Percentiles rank a stretch among this genome's conserved stretches.
Conservation (phyloP, 805 yeast genomes). For the Cephaloascus fragrans region DNA sequence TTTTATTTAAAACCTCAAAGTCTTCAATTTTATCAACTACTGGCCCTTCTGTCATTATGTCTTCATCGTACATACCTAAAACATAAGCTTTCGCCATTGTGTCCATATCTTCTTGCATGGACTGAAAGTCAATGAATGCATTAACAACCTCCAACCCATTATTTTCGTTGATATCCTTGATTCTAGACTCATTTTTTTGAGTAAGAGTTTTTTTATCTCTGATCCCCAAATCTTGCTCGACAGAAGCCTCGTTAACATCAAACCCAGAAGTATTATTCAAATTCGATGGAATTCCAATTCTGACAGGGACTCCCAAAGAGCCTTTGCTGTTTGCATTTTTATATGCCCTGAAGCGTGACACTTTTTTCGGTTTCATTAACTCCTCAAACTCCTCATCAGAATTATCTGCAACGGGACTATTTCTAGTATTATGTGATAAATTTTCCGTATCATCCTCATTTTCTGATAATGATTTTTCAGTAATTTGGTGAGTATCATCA, state of each 20-base stretch:
- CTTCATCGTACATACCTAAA: constrained; percentile 54
- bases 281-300: too few species aligned
- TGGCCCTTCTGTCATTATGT: constrained; percentile 43
- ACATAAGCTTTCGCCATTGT: constrained; percentile 53
- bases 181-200: too few species aligned
- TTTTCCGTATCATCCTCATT: too few species aligned
- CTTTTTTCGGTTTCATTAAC: constrained; percentile 6
- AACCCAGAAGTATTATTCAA: too few species aligned
- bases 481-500: constrained; percentile 1
- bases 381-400: constrained; percentile 17
- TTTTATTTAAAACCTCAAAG: constrained; percentile 39
- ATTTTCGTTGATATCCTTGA: constrained; percentile 1
- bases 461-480: too few species aligned
- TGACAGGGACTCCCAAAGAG: too few species aligned
- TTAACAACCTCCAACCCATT: constrained; percentile 9
- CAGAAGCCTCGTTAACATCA: too few species aligned
- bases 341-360: constrained; percentile 15
- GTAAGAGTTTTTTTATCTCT: constrained; percentile 1
- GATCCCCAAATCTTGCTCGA: background rate
- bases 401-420: too few species aligned
- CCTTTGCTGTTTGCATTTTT: too few species aligned
- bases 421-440: too few species aligned
- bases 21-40: constrained; percentile 45
- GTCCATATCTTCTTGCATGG: constrained; percentile 36
- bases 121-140: constrained; percentile 27